phyloP scores from a whole-genome alignment of 2,329 filamentous ascomycete genomes.

The Alternaria tenuissima region DNA sequence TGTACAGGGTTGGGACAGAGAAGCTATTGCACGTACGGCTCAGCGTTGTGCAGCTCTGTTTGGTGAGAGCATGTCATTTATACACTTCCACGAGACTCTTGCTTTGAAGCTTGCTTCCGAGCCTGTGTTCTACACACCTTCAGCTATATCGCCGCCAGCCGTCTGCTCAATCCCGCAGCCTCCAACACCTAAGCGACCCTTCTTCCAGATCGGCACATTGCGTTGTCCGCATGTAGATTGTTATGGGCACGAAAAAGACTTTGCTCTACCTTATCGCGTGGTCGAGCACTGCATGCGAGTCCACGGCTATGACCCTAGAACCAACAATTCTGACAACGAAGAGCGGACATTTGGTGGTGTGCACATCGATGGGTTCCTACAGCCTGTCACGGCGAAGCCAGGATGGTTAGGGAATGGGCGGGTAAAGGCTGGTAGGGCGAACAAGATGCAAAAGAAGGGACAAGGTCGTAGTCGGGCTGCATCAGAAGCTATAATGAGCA shows the following conservation, averaged over 20 bases:
- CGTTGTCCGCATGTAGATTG: slow-evolving; percentile 48
- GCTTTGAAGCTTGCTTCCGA: slow-evolving; percentile 32
- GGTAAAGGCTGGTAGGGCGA: slow-evolving; percentile 26
- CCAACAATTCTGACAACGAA: slow-evolving; percentile 57
- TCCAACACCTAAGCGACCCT: slow-evolving; percentile 30
- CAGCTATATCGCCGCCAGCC: slow-evolving; percentile 31
- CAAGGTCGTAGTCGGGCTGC: neutral
- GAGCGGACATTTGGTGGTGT: slow-evolving; percentile 65
- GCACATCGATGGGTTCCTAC: slow-evolving; percentile 73
- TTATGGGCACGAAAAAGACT: slow-evolving; percentile 35
- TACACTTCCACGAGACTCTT: slow-evolving; percentile 59
- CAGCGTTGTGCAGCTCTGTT: slow-evolving; percentile 81
- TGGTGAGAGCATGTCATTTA: slow-evolving; percentile 72
- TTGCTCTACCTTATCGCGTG: slow-evolving; percentile 36
- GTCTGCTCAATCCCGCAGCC: neutral
- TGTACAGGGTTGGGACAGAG: slow-evolving; percentile 71
- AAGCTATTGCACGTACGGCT: slow-evolving; percentile 72
- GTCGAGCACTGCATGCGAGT: slow-evolving; percentile 57
- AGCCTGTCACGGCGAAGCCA: slow-evolving; percentile 56
- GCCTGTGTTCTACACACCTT: slow-evolving; percentile 48
- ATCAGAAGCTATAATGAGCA: slow-evolving; percentile 2
- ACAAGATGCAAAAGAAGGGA: slow-evolving; percentile 25
- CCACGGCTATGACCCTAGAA: slow-evolving; percentile 55
- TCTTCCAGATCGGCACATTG: slow-evolving; percentile 37
- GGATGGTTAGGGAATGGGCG: slow-evolving; percentile 39